A percentile compares a stretch with the other conserved stretches of the same genome.
phyloP scores from a whole-genome alignment of 1,139 yeast species.

The Kurtzmaniella quercitrusa region DNA sequence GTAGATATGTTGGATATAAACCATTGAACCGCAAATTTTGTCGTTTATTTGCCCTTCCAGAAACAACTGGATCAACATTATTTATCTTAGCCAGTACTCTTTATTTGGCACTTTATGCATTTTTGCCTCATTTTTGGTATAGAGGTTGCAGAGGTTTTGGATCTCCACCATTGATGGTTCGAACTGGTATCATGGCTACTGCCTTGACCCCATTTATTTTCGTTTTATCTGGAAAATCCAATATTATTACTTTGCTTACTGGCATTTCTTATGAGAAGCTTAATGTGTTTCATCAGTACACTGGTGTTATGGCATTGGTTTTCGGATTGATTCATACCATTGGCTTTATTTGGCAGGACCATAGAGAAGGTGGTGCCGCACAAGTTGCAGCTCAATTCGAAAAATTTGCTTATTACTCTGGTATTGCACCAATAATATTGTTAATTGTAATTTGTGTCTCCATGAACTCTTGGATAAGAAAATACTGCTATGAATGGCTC shows the following conservation, averaged over 20 bases:
- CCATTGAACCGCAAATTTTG: constrained; percentile 37
- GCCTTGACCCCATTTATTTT: constrained; percentile 52
- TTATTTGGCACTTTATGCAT: constrained; percentile 43
- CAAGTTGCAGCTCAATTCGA: constrained; percentile 16
- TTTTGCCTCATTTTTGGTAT: constrained; percentile 53
- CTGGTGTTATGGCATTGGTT: constrained; percentile 41
- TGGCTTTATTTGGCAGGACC: constrained; percentile 48
- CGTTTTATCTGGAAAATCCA: constrained; percentile 51
- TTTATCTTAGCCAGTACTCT: constrained; percentile 36
- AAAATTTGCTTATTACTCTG: constrained; percentile 23
- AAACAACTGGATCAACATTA: constrained; percentile 46
- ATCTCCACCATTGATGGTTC: constrained; percentile 58
- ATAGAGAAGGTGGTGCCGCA: constrained; percentile 48
- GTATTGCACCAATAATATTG: constrained; percentile 43
- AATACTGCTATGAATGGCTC: constrained; percentile 47
- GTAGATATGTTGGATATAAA: constrained; percentile 47
- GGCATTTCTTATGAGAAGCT: constrained; percentile 56
- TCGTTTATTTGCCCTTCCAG: constrained; percentile 45
- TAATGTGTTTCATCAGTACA: constrained; percentile 51
- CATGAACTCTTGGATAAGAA: constrained; percentile 44
- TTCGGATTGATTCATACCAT: constrained; percentile 51
- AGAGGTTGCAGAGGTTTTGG: constrained; percentile 58
- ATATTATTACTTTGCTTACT: constrained; percentile 46
- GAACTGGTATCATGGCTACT: constrained; percentile 51
- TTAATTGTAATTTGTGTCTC: constrained; percentile 44